Conservation (phyloP, 495 filamentous ascomycete species). For the Pseudotulostoma volvatum region DNA sequence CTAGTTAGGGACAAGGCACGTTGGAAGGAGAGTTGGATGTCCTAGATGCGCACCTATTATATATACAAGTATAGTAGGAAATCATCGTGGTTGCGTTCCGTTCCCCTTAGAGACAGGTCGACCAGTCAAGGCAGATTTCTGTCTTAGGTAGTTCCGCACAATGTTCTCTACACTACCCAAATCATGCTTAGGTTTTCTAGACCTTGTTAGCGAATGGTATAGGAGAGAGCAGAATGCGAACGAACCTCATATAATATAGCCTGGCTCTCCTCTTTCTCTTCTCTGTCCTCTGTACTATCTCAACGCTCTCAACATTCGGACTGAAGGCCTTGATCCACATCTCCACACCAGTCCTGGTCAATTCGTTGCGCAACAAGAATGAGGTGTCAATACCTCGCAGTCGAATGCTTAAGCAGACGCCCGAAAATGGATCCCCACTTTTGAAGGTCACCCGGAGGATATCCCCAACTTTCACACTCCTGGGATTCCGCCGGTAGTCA, state of each 20-base stretch:
- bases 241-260: conserved; percentile 80
- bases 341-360: conserved; percentile 80
- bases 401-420: conserved; percentile 71
- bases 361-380: conserved; percentile 64
- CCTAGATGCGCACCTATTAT: no score
- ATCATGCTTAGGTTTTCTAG: conserved; percentile 49
- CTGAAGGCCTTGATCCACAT: conserved; percentile 93
- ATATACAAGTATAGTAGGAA: no score
- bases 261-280: conserved; percentile 79
- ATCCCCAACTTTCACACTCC: conserved; percentile 65
- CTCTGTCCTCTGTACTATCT: conserved; percentile 72
- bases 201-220: conserved; percentile 20
- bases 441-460: conserved; percentile 75
- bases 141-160: conserved; percentile 49
- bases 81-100: conserved; percentile 1
- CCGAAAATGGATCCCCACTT: conserved; percentile 77
- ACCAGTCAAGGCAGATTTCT: conserved; percentile 34
- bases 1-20: no score
- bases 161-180: conserved; percentile 54
- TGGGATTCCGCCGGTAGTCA: conserved; percentile 48
- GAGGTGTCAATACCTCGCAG: conserved; percentile 72
- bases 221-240: conserved; percentile 22
- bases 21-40: no score
- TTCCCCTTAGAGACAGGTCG: conserved; percentile 5
- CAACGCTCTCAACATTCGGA: conserved; percentile 76